Evolutionary conservation across 805 yeast species (phyloP), one percentile per base, ranked within the genome.

Genomic region (Starmerella asiatica): DNA sequence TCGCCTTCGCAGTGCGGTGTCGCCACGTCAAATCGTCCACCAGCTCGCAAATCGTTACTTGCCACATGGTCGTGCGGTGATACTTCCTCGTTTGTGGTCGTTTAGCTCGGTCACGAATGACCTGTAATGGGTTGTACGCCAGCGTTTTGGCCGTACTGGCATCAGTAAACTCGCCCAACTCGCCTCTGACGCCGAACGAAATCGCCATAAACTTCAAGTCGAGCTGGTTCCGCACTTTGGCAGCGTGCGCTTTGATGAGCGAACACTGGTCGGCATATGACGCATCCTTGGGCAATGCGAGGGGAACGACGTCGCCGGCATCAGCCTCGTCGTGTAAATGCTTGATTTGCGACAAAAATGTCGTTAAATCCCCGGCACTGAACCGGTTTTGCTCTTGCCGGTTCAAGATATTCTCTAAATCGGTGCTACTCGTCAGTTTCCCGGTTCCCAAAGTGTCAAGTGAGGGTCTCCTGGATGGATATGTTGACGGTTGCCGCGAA

Each of bases 91-190:
- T 18, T 35, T 24, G 18, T 17, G 41, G 40, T n/a, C 51, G 42
- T 9, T 34, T 26, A 48, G 65, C 66, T 42, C 94, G 65, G 57
- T 83, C 79, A 41, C 95, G 62, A 21, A 84, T 73, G n/a, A 76
- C 69, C 57, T 82, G 94, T 32, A 84, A 61, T 3, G 94, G 94
- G 54, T 84, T 84, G 62, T 76, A 84, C 9, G 27, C 20, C 17
- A 33, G 18, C 5, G 31, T 9, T 15, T 21, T 32, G 29, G 15
- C 21, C 28, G 21, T 21, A n/a, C 37, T 20, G 11, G 26, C 30
- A 14, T 23, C 40, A 18, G 12, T 33, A 27, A 5, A 5, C 21
- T 20, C 20, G 19, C 21, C 16, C 6, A 11, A 12, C 20, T 15
- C 19, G 20, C 33, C 17, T 23, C 26, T 23, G 26, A 23, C 26